Conservation (phyloP, 768 basidiomycete species). For the Galerina marginata region DNA sequence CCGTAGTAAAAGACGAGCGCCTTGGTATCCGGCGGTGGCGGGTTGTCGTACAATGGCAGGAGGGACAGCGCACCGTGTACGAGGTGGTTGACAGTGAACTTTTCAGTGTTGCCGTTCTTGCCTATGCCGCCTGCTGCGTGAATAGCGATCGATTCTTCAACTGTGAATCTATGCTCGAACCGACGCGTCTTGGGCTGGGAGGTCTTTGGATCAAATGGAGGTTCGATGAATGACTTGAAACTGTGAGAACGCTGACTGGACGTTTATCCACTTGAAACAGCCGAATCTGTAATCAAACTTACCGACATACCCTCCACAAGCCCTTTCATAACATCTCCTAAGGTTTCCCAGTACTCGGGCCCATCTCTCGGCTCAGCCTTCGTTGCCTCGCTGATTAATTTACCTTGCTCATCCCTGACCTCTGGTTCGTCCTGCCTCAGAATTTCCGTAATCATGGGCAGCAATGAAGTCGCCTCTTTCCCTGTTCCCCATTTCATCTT, state of each 20-base stretch:
- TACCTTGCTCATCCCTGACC: conserved; percentile 10
- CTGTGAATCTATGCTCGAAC: conserved; percentile 18
- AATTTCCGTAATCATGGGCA: conserved; percentile 21
- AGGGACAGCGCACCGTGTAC: conserved; percentile 22
- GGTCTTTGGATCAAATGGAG: conserved; percentile 17
- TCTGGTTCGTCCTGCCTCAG: conserved; percentile 19
- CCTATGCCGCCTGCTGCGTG: conserved; percentile 13
- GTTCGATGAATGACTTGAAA: conserved; percentile 23
- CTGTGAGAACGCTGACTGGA: conserved; percentile 14
- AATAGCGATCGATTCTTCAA: conserved; percentile 17
- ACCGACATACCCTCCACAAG: conserved; percentile 19
- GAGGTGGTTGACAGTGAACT: conserved; percentile 25
- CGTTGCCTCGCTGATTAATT: conserved; percentile 6
- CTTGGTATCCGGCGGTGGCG: conserved; percentile 13
- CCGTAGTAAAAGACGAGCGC: conserved; percentile 22
- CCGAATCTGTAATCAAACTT: neutral
- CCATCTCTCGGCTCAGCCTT: conserved; percentile 19
- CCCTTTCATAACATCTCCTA: conserved; percentile 19
- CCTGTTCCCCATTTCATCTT: conserved; percentile 17
- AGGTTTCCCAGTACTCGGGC: conserved; percentile 17
- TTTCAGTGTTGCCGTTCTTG: conserved; percentile 11
- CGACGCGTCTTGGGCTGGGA: conserved; percentile 22
- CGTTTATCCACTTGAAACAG: neutral
- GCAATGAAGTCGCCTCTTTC: conserved; percentile 5
- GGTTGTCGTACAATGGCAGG: conserved; percentile 22